phyloP scores from a whole-genome alignment of 2,329 filamentous ascomycete species.

The Cercospora sesami region DNA sequence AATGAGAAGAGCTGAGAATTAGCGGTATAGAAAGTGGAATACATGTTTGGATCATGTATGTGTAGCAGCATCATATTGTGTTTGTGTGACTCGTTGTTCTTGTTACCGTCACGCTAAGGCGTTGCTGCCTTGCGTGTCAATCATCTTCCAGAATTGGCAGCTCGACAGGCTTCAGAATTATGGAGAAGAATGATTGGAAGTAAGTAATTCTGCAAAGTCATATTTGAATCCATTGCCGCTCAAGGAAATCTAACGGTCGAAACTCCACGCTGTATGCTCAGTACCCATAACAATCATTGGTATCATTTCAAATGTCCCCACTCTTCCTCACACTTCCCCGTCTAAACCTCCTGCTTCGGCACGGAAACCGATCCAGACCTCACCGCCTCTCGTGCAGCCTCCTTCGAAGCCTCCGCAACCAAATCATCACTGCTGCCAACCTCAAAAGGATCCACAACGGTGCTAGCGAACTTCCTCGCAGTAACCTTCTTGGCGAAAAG shows the following conservation, averaged over 20 bases:
- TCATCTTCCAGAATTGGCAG: background rate
- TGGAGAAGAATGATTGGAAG: background rate
- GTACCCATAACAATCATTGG: background rate
- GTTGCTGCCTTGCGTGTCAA: background rate
- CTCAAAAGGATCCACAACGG: slow-evolving; percentile 5
- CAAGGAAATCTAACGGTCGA: background rate
- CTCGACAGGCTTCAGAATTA: background rate
- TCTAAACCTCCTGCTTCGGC: slow-evolving; percentile 4
- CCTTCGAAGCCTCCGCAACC: slow-evolving; percentile 9
- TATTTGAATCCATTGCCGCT: background rate
- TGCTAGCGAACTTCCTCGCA: slow-evolving; percentile 43
- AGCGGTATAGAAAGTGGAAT: no score
- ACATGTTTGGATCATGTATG: no score
- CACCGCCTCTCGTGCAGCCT: slow-evolving; percentile 3
- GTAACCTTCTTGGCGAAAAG: slow-evolving; percentile 53
- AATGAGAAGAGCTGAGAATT: no score
- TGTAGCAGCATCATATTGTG: background rate
- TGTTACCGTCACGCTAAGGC: background rate
- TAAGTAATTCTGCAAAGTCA: background rate
- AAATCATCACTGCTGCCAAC: slow-evolving; percentile 4
- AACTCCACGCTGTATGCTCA: background rate
- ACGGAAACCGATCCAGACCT: background rate
- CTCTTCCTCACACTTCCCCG: background rate
- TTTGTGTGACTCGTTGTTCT: background rate
- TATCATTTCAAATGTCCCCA: background rate